Base-by-base conservation (phyloP, 371 early-diverging fungal species). In the Apophysomyces variabilis region DNA sequence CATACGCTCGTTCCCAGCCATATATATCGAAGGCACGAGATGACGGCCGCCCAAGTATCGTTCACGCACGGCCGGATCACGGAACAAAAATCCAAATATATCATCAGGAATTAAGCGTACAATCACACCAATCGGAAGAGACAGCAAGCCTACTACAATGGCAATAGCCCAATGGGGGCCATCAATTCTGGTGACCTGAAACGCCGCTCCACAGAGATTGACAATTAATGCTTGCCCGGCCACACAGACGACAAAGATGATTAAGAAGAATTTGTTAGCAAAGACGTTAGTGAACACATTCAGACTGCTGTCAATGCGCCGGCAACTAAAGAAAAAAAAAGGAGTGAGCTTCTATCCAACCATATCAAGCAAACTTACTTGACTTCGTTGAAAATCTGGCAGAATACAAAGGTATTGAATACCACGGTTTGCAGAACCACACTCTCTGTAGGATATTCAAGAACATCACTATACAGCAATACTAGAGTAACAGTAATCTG, bases 341-440 rank as follows among this genome's bases (percentile, higher is more conserved):
- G 32, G 41, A 56, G 32, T 26, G 32, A 26, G 21, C n/a, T 57
- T 7, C 6, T 18, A 6, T 4, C 32, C 16, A 9, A 56, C 7
- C 32, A 18, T 14, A n/a, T 7, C 37, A n/a, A 41, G 13, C 35
- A 5, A 13, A 70, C 76, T 70, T 69, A 79, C 79, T 87, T 87
- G 72, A 87, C 62, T 64, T 86, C 87, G 77, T 90, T 90, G 67
- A 89, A 90, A 43, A 92, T 78, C 67, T 91, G 92, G 56, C 90
- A 65, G 64, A 89, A 86, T 7, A 91, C 88, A 71, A 91, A 92
- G 1, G 90, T 84, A 68, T 90, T 92, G 76, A 91, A 92, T 1
- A 91, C 83, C 60, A 88, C 68, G 37, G 88, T 82, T 36, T 76
- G 67, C 38, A 89, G 69, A 12, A 78, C 68, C 12, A 58, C 57